phyloP scores from a whole-genome alignment of 2,329 filamentous ascomycete species.

The Cladosporium sp. region DNA sequence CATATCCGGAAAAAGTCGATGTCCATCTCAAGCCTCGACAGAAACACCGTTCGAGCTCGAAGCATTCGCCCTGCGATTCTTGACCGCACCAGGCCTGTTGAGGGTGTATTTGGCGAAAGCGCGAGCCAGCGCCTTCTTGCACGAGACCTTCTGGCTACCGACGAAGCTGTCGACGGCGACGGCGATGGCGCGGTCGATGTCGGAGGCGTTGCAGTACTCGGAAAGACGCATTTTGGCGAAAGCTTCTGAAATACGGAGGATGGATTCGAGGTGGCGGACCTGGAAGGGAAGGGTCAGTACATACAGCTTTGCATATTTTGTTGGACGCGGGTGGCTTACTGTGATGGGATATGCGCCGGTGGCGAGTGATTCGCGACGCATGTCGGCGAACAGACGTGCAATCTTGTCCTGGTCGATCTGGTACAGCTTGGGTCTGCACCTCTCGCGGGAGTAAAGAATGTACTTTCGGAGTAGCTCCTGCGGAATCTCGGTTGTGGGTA shows the following conservation, averaged over 20 bases:
- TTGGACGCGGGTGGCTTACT: slow-evolving; percentile 54
- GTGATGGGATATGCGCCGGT: slow-evolving; percentile 98
- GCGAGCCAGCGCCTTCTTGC: slow-evolving; percentile 89
- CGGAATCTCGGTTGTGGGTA: slow-evolving; percentile 68
- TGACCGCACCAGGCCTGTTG: slow-evolving; percentile 36
- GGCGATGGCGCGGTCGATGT: slow-evolving; percentile 95
- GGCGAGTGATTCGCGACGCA: slow-evolving; percentile 86
- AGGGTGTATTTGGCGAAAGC: slow-evolving; percentile 89
- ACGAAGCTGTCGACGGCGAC: slow-evolving; percentile 97
- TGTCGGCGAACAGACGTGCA: slow-evolving; percentile 88
- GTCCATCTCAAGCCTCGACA: neutral
- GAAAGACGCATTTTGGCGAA: slow-evolving; percentile 99
- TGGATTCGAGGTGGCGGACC: slow-evolving; percentile 96
- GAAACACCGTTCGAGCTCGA: neutral
- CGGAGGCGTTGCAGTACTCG: slow-evolving; percentile 83
- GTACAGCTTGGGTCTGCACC: slow-evolving; percentile 85
- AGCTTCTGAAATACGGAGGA: slow-evolving; percentile 88
- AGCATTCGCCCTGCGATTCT: slow-evolving; percentile 1
- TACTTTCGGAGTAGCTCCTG: slow-evolving; percentile 93
- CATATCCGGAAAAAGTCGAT: neutral
- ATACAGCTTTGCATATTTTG: slow-evolving; percentile 18
- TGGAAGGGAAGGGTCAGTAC: slow-evolving; percentile 35
- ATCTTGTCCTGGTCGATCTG: slow-evolving; percentile 98
- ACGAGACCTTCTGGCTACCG: slow-evolving; percentile 92
- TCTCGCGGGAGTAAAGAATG: slow-evolving; percentile 89